These are phyloP conservation scores for Candida endomychidarum DNA, from an alignment of 805 yeast genomes.

Conservation along the genomic window DNA sequence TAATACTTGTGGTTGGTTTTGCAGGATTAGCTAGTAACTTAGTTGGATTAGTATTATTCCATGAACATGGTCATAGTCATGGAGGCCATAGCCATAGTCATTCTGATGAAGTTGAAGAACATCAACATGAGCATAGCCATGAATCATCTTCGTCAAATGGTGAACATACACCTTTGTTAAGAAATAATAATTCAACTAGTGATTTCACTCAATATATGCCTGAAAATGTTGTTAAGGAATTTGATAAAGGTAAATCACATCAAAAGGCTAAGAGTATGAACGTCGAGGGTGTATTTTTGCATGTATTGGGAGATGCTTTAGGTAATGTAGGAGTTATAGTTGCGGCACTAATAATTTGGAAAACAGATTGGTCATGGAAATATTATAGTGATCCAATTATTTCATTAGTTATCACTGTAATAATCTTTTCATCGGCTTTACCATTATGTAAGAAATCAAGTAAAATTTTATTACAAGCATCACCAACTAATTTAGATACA, in stretches of 20 bases:
- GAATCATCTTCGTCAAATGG: too few relatives aligned
- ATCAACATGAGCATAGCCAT: constrained; percentile 25
- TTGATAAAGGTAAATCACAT: constrained; percentile 24
- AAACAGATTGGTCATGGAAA: constrained; percentile 86
- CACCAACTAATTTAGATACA: constrained; percentile 81
- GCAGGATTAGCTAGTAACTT: constrained; percentile 83
- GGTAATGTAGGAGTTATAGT: constrained; percentile 92
- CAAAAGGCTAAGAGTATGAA: constrained; percentile 67
- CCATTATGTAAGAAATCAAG: constrained; percentile 87
- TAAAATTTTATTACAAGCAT: constrained; percentile 86
- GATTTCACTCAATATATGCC: constrained; percentile 44
- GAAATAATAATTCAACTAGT: constrained; percentile 9
- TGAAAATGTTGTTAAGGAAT: constrained; percentile 44
- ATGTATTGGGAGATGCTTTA: constrained; percentile 93
- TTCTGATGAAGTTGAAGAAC: constrained; percentile 18
- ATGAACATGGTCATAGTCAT: constrained; percentile 59
- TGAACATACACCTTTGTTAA: constrained; percentile 6
- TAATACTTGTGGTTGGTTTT: constrained; percentile 77
- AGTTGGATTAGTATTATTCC: constrained; percentile 83
- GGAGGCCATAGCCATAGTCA: constrained; percentile 40
- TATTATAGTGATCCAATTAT: constrained; percentile 83
- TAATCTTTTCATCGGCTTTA: constrained; percentile 87
- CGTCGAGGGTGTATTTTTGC: constrained; percentile 96
- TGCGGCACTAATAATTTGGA: constrained; percentile 92
- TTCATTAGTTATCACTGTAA: constrained; percentile 80